Percentiles rank a stretch among this genome's conserved stretches.
Conservation (phyloP, 208 protist genomes). For the Tritrichomonas foetus region DNA sequence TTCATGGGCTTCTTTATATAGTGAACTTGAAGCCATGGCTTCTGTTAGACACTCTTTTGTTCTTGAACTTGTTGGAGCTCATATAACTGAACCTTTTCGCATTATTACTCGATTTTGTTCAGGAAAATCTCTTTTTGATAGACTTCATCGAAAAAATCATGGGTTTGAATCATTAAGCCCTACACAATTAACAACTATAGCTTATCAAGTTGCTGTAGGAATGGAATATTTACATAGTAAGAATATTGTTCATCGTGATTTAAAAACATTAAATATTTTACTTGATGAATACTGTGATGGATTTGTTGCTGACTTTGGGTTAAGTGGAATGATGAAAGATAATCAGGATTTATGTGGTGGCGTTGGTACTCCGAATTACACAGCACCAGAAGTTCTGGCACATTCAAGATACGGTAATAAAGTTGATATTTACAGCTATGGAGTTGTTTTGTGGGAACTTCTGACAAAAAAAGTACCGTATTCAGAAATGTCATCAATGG, state of each 20-base stretch:
- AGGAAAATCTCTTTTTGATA: not conserved
- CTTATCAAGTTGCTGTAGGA: conserved; percentile 12
- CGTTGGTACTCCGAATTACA: not conserved
- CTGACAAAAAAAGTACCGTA: not conserved
- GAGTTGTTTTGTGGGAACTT: not conserved
- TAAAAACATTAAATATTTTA: not conserved
- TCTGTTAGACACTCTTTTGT: not conserved
- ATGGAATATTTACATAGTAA: not conserved
- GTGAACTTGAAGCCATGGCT: not conserved
- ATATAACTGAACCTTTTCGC: not conserved
- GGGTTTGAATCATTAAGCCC: not conserved
- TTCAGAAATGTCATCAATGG: not conserved
- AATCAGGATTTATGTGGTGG: not conserved
- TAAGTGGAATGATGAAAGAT: not conserved
- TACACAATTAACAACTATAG: not conserved
- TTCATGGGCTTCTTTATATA: not conserved
- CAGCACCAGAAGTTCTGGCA: not conserved
- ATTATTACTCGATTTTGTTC: not conserved
- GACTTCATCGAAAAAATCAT: too few relatives aligned
- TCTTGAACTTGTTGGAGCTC: not conserved
- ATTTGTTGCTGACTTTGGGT: not conserved
- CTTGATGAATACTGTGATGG: not conserved
- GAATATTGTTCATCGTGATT: not conserved
- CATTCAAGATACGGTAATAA: not conserved
- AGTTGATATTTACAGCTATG: not conserved